These are phyloP conservation scores for Condylostoma magnum DNA, from an alignment of 169 alveolate genomes.

Conservation along the genomic window DNA sequence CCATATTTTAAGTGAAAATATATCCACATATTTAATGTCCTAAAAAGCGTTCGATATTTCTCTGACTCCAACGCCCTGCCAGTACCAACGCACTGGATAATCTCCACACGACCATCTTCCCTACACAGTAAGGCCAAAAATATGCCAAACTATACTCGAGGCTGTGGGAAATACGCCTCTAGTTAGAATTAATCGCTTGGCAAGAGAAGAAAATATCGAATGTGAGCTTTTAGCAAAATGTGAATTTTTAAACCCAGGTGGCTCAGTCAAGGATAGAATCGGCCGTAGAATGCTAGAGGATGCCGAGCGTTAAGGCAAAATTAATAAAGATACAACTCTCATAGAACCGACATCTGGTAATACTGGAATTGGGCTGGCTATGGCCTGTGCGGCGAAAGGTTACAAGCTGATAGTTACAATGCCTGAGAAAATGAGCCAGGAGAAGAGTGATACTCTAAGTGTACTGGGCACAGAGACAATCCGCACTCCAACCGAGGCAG, in stretches of 20 bases:
- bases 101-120: background rate
- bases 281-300: constrained; percentile 89
- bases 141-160: constrained; percentile 50
- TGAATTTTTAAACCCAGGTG: constrained; percentile 86
- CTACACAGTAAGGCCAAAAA: background rate
- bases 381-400: constrained; percentile 91
- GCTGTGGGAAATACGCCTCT: constrained; percentile 88
- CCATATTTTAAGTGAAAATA: no score
- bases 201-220: constrained; percentile 65
- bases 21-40: no score
- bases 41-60: background rate
- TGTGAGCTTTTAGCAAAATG: constrained; percentile 87
- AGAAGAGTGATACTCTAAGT: constrained; percentile 82
- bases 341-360: constrained; percentile 94
- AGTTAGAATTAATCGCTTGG: constrained; percentile 81
- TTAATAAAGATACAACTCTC: constrained; percentile 80
- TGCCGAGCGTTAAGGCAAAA: constrained; percentile 85
- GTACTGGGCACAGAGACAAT: constrained; percentile 90
- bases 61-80: background rate
- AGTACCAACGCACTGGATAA: background rate
- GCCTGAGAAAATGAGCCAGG: constrained; percentile 92
- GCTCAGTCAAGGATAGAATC: constrained; percentile 80
- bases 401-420: constrained; percentile 79
- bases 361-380: constrained; percentile 92
- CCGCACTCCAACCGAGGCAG: constrained; percentile 90